Evolutionary conservation across 176 grass and related monocot genomes (phyloP), one percentile per base, ranked within the genome.

Genomic region (Rhipidocladum racemiflorum): DNA sequence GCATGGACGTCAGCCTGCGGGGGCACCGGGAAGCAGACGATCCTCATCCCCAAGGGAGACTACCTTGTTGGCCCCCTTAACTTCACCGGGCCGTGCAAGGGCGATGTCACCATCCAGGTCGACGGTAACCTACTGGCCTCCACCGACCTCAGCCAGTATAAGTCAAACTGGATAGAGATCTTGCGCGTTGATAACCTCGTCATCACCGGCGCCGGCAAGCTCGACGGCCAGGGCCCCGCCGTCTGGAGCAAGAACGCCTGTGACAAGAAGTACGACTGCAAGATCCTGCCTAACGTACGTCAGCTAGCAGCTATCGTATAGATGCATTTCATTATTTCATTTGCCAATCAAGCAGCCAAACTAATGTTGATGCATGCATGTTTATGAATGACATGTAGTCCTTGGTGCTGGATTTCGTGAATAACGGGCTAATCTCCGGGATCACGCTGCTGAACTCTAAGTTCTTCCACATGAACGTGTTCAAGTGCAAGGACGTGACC

Each of bases 81-180:
- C 28, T 75, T 96, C 7, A 79, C 12, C 24, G 93, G 88, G 1
- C 90, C 93, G 10, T 92, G 88, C 80, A 96, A 92, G 60, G 61
- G 83, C 59, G 23, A 50, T 35, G 18, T 88, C 9, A 69, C 46
- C 55, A 50, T 96, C 70, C 51, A 80, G 57, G 51, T 96, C 14
- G 74, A 87, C 9, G 93, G 90, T 18, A 88, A 84, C 43, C 66
- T 95, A 12, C 61, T 90, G 43, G 72, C 66, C 42, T 56, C 75
- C 56, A 88, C 83, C 9, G 72, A 96, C 20, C 90, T 96, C 6
- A 0, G 6, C 54, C 0, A 9, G 42, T 91, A 74, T 76, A 64
- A 73, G 49, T 0, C 1, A 9, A 89, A 96, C 65, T 93, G 88
- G 90, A 86, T 96, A 38, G 83, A 89, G 59, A 87, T 93, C 51